Base-by-base conservation (phyloP, 2,329 filamentous ascomycete genomes). In the Fonsecaea multimorphosa region DNA sequence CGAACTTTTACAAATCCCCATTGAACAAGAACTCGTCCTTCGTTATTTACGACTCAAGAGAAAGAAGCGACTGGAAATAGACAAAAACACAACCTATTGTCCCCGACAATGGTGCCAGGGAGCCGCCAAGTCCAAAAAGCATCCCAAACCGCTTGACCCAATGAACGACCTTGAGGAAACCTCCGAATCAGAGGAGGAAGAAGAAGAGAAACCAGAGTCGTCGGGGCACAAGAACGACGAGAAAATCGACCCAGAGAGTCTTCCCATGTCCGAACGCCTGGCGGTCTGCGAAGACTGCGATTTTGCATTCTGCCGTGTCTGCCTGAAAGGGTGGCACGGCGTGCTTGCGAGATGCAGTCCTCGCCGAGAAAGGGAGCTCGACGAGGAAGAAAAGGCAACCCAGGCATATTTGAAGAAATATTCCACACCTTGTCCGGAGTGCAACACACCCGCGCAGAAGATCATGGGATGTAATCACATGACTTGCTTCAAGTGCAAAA, bases 391-490 rank as follows among this genome's bases (percentile, higher is more conserved):
- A 72, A 89, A 92, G 74, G 92, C 92, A 0, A 93, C 91, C 1
- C 83, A 95, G 69, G 91, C 95, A 64, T 99, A 96, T 75, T 83
- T 99, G 72, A 83, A 86, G 56, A 79, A 87, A 68, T 89, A 97
- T 79, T 96, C 93, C 0, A 92, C 92, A 11, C 88, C 91, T 1
- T 99, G 95, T 75, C 93, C 95, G 11, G 94, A 92, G 3, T 99
- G 95, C 79, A 87, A 84, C 32, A 89, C 90, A 0, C 92, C 92
- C 0, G 90, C 89, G 24, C 92, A 97, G 76, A 99, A 99, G 82
- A 92, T 90, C 1, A 88, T 91, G 74, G 95, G 95, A 44, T 99
- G 95, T 83, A 97, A 97, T 78, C 93, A 97, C 78, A 98, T 98
- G 93, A 91, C 89, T 57, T 97, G 94, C 79, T 92, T 90, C 76